Conservation (phyloP, 1,139 yeast genomes). For the Suzukiozyma palmioleophila region DNA sequence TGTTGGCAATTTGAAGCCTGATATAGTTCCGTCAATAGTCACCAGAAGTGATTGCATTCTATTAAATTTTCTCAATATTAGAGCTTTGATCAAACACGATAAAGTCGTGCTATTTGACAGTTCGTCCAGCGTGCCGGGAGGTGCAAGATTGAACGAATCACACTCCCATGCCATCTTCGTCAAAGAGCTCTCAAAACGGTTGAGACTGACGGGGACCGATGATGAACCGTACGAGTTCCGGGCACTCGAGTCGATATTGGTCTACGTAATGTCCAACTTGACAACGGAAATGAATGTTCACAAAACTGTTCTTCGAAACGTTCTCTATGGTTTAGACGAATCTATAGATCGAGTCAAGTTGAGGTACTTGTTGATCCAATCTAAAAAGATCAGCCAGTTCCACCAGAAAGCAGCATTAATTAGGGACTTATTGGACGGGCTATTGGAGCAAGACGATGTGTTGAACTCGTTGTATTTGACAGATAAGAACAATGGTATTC, state of each 20-base stretch:
- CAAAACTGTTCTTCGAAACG: conserved; percentile 33
- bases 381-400: conserved; percentile 42
- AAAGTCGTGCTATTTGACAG: conserved; percentile 38
- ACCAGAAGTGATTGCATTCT: conserved; percentile 35
- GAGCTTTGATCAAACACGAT: conserved; percentile 40
- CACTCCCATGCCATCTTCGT: conserved; percentile 34
- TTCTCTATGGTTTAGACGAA: conserved; percentile 34
- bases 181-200: conserved; percentile 26
- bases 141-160: conserved; percentile 29
- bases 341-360: conserved; percentile 38
- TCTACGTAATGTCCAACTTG: conserved; percentile 35
- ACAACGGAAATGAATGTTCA: conserved; percentile 44
- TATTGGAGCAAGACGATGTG: conserved; percentile 38
- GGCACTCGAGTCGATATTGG: conserved; percentile 40
- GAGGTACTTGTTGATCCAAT: conserved; percentile 38
- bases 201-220: conserved; percentile 20
- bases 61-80: conserved; percentile 35
- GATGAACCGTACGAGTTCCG: conserved; percentile 41
- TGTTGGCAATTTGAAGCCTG: conserved; percentile 22
- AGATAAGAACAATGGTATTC: conserved; percentile 19
- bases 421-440: conserved; percentile 36
- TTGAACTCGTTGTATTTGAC: conserved; percentile 38
- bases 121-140: conserved; percentile 16
- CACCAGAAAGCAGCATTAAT: conserved; percentile 40
- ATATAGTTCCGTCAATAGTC: conserved; percentile 42